Base-by-base conservation (phyloP, 169 alveolate species). In the Plasmodium billcollinsi region DNA sequence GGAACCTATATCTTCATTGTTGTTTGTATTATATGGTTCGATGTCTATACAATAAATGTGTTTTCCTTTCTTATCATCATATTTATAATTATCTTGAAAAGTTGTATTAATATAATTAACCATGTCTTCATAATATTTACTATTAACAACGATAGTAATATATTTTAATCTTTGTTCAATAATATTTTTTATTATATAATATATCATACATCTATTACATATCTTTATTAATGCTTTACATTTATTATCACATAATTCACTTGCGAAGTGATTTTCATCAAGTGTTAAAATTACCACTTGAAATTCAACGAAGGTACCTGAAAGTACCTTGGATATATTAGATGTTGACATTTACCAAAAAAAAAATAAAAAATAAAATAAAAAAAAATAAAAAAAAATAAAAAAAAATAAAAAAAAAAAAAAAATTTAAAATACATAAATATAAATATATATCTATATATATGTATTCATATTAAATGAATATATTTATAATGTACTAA, bases 151-250 rank as follows among this genome's bases (percentile, higher is more conserved):
- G 29, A 80, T 80, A 2, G 90, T 67, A 12, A 80, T 80, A 14
- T 80, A 80, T 43, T 67, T 80, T 14, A 80, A 47, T 61, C 43
- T 80, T 18, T 80, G 90, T 52, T 80, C 90, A 20, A 80, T 80
- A 52, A 80, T 47, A 49, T 67, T 80, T 70, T 70, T 66, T 45
- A 80, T 45, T 20, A 80, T 67, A 61, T 50, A 80, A 70, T 67
- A 80, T 21, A 80, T 80, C 73, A 80, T 39, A 67, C 83, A 67
- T 12, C 83, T 52, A 21, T 80, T 80, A 26, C 90, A 33, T 52
- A 80, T 69, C 18, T 80, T 80, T 56, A 80, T 33, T 2, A 80
- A 39, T n/a, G 76, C 90, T 18, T 80, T 80, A 70, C 90, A 80
- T 54, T 20, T 80, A 56, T 49, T 61, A 20, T 80, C 90, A 43